These are phyloP conservation scores for Podila minutissima DNA, from an alignment of 192 early-diverging fungal species.

Conservation along the genomic window DNA sequence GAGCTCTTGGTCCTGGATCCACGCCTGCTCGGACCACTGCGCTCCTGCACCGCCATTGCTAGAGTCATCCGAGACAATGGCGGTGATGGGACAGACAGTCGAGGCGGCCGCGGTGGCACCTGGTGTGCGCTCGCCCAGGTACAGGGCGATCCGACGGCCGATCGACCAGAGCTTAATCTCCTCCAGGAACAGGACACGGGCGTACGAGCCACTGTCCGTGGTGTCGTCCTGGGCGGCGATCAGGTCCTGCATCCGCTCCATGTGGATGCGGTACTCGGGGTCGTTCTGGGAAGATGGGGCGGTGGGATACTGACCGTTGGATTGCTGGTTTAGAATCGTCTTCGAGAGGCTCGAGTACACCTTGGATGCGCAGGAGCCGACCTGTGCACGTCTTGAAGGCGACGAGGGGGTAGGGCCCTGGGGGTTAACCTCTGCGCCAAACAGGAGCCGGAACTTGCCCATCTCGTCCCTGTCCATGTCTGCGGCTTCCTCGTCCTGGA, in stretches of 20 bases:
- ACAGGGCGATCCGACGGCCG: slow-evolving; percentile 34
- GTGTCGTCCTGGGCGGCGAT: slow-evolving; percentile 37
- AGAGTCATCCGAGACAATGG: not conserved
- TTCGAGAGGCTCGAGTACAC: slow-evolving; percentile 2
- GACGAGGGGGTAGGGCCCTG: not conserved
- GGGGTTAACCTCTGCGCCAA: not conserved
- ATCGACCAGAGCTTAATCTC: slow-evolving; percentile 47
- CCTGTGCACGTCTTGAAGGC: not conserved
- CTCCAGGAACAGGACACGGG: slow-evolving; percentile 36
- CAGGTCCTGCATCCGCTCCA: slow-evolving; percentile 38
- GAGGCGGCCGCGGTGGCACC: not conserved
- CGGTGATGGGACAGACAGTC: not conserved
- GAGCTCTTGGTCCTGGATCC: slow-evolving; percentile 42
- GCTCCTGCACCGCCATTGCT: slow-evolving; percentile 9
- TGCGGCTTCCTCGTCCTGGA: slow-evolving; percentile 1
- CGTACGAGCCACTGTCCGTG: slow-evolving; percentile 36
- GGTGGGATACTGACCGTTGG: slow-evolving; percentile 14
- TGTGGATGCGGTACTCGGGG: slow-evolving; percentile 21
- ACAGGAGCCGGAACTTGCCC: not conserved
- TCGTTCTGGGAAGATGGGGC: not conserved
- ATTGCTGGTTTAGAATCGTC: slow-evolving; percentile 18
- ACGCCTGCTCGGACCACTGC: slow-evolving; percentile 34
- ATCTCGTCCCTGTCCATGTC: slow-evolving; percentile 6
- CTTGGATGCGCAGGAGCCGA: not conserved
- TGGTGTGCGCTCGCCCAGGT: slow-evolving; percentile 1